phyloP scores from a whole-genome alignment of 495 filamentous ascomycete species.

The Hyaloscypha variabilis region DNA sequence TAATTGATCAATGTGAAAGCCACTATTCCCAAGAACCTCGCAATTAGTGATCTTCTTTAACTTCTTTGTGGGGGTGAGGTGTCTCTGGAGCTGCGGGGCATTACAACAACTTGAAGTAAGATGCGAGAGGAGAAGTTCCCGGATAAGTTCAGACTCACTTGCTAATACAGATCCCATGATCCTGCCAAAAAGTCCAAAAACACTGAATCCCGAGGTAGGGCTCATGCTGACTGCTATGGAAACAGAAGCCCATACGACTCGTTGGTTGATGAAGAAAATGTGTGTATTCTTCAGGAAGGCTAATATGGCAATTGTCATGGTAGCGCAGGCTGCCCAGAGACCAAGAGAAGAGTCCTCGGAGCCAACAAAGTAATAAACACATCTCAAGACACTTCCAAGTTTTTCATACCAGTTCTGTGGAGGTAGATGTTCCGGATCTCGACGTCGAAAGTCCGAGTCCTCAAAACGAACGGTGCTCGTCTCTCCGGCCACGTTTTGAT shows the following conservation, averaged over 20 bases:
- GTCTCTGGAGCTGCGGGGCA: no score
- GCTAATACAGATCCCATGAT: conserved; percentile 68
- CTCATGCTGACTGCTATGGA: conserved; percentile 68
- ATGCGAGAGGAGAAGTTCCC: no score
- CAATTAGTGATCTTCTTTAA: conserved; percentile 57
- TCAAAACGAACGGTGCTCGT: no score
- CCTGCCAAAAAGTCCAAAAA: conserved; percentile 75
- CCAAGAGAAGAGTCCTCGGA: conserved; percentile 72
- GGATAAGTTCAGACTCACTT: no score
- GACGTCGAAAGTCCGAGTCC: no score
- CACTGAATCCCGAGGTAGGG: conserved; percentile 64
- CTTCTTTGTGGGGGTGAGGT: no score
- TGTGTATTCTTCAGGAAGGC: conserved; percentile 68
- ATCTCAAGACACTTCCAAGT: conserved; percentile 59
- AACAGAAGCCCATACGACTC: conserved; percentile 81
- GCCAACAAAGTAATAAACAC: conserved; percentile 57
- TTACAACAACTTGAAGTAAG: no score
- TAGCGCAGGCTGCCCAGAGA: conserved; percentile 74
- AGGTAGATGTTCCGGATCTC: conserved; percentile 77
- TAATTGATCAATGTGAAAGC: conserved; percentile 66
- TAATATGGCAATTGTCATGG: conserved; percentile 73
- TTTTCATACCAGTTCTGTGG: conserved; percentile 62
- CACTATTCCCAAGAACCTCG: no score
- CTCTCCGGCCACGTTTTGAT: no score
- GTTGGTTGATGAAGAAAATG: conserved; percentile 69